Base-by-base conservation (phyloP, 257 asterid genomes). In the Linaria vulgaris region DNA sequence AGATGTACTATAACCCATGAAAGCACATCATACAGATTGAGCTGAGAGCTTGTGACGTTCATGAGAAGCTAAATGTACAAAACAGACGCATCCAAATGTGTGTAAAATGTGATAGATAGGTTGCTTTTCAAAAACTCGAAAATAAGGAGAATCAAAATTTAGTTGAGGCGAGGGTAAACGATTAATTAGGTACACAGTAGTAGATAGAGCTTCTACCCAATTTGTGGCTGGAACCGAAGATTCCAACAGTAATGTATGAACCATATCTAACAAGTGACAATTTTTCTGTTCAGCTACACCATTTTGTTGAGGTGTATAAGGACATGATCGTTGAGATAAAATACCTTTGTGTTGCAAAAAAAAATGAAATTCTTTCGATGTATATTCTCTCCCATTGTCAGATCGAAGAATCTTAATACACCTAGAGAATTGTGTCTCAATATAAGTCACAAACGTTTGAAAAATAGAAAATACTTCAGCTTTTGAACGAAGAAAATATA, bases 401-500 rank as follows among this genome's bases (percentile, higher is more conserved):
- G 51, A 45, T 20, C 16, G 3, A 5, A 45, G 51, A 13, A 45
- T 45, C 16, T 45, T 45, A 45, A 45, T 45, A 45, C 6, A 20
- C 19, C 19, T 13, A 45, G 8, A 61, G 25, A 61, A 46, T 9
- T 46, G 41, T 44, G 57, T 46, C 41, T 44, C 25, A 61, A 61
- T 23, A 6, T 19, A 17, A 15, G n/a, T 16, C 14, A 61, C 44
- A 61, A 61, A 46, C 0, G 22, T 23, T 13, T 25, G 24, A 16
- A 61, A 61, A 22, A 9, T 31, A 21, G 10, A 12, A 30, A 45
- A 25, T 5, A 57, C 10, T 39, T 58, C 8, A 9, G 31, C 47
- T 37, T 58, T 58, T 8, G 63, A 58, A 37, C 30, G 31, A 16
- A 58, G 30, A 58, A n/a, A 58, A 37, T 58, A 58, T 7, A 58